Evolutionary conservation across 1,139 yeast genomes (phyloP), one percentile per base, ranked within the genome.

Genomic region (Blastobotrys petasosporus): DNA sequence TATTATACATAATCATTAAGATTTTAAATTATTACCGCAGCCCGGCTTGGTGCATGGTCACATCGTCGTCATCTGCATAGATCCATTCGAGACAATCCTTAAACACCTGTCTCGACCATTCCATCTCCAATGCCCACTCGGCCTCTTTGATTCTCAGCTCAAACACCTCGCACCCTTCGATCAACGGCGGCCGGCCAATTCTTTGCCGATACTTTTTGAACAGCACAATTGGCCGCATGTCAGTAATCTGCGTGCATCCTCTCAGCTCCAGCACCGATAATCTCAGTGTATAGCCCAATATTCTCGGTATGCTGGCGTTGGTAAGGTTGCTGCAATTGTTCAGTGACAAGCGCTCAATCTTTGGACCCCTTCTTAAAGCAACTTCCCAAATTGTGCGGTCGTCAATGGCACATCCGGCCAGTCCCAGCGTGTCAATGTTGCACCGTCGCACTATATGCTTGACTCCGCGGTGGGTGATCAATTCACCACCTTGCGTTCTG

Each of bases 371-470:
- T 50, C 71, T 65, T 20, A 75, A 63, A 0, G 92, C 92, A 39
- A 88, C 67, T 58, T 85, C 92, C 94, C 95, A 86, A 23, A 90
- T 67, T 5, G 84, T 72, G 41, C 79, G 73, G 66, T 90, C 96
- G 15, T 85, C 77, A 25, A 90, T 74, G 46, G 76, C 71, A 62
- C 96, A 86, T 6, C 97, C 97, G 0, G 97, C 96, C 12, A 87
- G 67, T 0, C 97, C 97, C 41, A 90, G 70, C 0, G 97, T 88
- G 41, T 71, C 71, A 37, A 88, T 67, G 11, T 70, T 62, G 2
- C 78, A 73, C 55, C 77, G 77, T 37, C 71, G 70, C 5, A 81
- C 76, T 30, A 90, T 66, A 17, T 75, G 73, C 13, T 76, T 68
- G 34, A 88, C 65, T 11, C 94, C 77, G 37, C 75, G 69, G 67